phyloP scores from a whole-genome alignment of 345 rosid genomes.

The Ceriops decandra region DNA sequence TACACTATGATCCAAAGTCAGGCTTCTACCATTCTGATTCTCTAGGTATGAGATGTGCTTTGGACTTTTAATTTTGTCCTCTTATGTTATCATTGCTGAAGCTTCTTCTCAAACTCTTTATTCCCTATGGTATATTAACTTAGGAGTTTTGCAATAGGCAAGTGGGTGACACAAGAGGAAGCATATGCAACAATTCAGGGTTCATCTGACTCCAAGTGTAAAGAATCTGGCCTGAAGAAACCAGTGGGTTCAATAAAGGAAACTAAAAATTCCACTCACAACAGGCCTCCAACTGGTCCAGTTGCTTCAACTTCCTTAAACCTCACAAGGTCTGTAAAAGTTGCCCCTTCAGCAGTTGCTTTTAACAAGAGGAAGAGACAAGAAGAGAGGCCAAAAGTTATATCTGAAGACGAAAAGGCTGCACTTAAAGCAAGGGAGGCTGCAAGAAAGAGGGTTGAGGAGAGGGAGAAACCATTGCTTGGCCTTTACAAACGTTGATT shows the following conservation, averaged over 20 bases:
- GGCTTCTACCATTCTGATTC: conserved; percentile 83
- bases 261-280: conserved; percentile 34
- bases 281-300: conserved; percentile 49
- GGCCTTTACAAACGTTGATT: conserved; percentile 78
- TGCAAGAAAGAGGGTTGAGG: conserved; percentile 87
- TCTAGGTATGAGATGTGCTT: conserved; percentile 45
- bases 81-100: conserved; percentile 1
- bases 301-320: conserved; percentile 59
- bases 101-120: conserved; percentile 10
- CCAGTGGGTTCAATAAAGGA: conserved; percentile 29
- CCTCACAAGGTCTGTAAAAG: conserved; percentile 62
- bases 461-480: conserved; percentile 79
- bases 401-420: conserved; percentile 70
- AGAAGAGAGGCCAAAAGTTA: conserved; percentile 57
- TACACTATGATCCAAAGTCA: conserved; percentile 73
- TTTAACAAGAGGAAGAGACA: conserved; percentile 67
- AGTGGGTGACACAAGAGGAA: conserved; percentile 81
- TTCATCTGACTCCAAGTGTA: conserved; percentile 36
- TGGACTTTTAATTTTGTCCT: not conserved
- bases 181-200: conserved; percentile 53
- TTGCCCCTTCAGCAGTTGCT: conserved; percentile 58
- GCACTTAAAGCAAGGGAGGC: conserved; percentile 94
- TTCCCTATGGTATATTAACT: conserved; percentile 5
- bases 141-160: conserved; percentile 50
- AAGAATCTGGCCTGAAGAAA: conserved; percentile 37